Percentiles rank a stretch among this genome's conserved stretches.
Conservation (phyloP, 345 rosid species). For the Cardiospermum halicacabum region DNA sequence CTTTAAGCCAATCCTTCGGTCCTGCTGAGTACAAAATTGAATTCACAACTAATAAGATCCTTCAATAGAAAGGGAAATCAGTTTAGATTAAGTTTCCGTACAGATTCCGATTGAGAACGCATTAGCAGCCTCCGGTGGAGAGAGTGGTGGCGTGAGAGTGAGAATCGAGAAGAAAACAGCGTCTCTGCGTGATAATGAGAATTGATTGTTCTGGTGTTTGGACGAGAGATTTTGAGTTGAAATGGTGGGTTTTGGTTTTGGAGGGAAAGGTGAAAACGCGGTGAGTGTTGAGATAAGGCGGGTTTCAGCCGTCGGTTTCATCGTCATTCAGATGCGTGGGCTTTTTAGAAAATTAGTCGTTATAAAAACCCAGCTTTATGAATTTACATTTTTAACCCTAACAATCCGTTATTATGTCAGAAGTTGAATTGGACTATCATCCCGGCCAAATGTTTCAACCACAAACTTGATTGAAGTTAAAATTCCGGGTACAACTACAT, state of each 20-base stretch:
- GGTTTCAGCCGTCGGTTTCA: constrained; percentile 26
- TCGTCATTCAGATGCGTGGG: constrained; percentile 1
- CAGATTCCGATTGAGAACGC: constrained; percentile 86
- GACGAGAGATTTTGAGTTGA: constrained; percentile 18
- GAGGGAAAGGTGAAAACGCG: constrained; percentile 16
- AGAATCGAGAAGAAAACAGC: constrained; percentile 43
- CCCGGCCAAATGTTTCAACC: no score
- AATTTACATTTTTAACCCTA: background rate
- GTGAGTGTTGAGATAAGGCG: constrained; percentile 32
- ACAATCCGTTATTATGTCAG: no score
- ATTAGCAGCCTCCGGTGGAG: constrained; percentile 39
- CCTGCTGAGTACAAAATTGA: constrained; percentile 57
- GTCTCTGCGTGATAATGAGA: constrained; percentile 54
- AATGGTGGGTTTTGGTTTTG: constrained; percentile 25
- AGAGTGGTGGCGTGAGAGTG: constrained; percentile 32
- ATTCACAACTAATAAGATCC: constrained; percentile 6
- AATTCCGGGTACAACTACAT: no score
- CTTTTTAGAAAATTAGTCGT: no score
- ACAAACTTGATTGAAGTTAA: no score
- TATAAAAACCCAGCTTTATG: no score
- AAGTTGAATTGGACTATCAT: no score
- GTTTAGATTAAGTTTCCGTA: constrained; percentile 21
- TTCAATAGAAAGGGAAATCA: background rate
- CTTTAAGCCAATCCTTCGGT: constrained; percentile 99
- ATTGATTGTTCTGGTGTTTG: constrained; percentile 12